Percentiles rank a stretch among this genome's conserved stretches.
phyloP scores from a whole-genome alignment of 2,329 filamentous ascomycete species.

The Aspergillus sp. region DNA sequence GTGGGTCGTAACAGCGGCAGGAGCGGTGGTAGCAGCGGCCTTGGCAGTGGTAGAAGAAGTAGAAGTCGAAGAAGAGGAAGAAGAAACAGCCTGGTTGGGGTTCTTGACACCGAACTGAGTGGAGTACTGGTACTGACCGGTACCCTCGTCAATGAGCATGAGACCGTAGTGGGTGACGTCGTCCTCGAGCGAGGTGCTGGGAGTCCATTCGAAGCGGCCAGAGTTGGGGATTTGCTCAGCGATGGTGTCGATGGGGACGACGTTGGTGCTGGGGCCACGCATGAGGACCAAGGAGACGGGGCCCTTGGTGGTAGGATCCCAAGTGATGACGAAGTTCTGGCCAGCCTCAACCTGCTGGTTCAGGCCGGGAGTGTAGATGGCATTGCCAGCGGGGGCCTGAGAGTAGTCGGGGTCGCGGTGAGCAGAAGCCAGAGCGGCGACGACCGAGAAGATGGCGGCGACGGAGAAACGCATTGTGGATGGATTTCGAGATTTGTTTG shows the following conservation, averaged over 20 bases:
- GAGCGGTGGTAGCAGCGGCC: constrained; percentile 11
- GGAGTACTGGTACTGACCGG: constrained; percentile 61
- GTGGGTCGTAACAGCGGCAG: constrained; percentile 2
- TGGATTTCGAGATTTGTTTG: constrained; percentile 2
- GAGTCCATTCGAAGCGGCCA: constrained; percentile 58
- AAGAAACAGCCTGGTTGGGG: constrained; percentile 16
- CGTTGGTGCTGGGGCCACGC: constrained; percentile 58
- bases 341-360: constrained; percentile 57
- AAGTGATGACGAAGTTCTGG: constrained; percentile 58
- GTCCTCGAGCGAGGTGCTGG: constrained; percentile 47
- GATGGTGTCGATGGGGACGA: constrained; percentile 51
- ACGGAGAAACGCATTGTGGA: constrained; percentile 42
- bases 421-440: constrained; percentile 40
- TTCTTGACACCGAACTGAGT: constrained; percentile 61
- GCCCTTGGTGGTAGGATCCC: constrained; percentile 45
- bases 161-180: constrained; percentile 59
- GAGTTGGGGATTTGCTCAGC: constrained; percentile 56
- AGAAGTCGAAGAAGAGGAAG: constrained; percentile 4
- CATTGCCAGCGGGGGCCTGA: constrained; percentile 49
- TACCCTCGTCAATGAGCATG: constrained; percentile 60
- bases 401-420: constrained; percentile 38
- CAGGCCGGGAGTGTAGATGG: constrained; percentile 53
- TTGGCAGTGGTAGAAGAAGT: constrained; percentile 5
- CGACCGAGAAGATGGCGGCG: constrained; percentile 35
- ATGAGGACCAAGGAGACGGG: constrained; percentile 59